A percentile compares a stretch with the other conserved stretches of the same genome.
Evolutionary conservation across 2,329 filamentous ascomycete species (phyloP).

Genomic region (Talaromyces sp.): DNA sequence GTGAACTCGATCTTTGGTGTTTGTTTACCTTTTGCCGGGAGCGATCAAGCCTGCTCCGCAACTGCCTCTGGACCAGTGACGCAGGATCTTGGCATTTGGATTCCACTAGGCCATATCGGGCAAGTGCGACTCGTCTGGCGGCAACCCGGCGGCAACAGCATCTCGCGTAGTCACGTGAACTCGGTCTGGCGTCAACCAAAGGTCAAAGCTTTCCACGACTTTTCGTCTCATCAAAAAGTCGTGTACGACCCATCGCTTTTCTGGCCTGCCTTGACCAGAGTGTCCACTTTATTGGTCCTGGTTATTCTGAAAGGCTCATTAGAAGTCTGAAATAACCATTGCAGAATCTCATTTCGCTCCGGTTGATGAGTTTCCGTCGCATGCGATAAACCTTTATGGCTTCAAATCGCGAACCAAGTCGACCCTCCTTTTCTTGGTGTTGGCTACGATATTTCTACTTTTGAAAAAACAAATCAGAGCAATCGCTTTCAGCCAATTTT

Average conservation of each 20-base stretch:
- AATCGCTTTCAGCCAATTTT: not conserved
- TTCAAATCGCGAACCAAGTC: not conserved
- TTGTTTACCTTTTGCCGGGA: conserved; percentile 35
- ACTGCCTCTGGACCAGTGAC: not conserved
- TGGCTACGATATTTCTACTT: not conserved
- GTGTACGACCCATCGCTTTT: conserved; percentile 15
- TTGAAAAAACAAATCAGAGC: not conserved
- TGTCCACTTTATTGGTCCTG: not conserved
- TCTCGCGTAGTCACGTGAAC: conserved; percentile 22
- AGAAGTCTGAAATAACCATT: not conserved
- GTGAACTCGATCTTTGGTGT: conserved; percentile 19
- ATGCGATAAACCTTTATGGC: conserved; percentile 6
- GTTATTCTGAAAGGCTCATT: not conserved
- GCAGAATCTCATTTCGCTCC: not conserved
- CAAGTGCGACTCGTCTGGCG: not conserved
- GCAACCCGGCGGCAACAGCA: not conserved
- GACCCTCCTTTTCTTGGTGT: not conserved
- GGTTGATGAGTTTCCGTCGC: not conserved
- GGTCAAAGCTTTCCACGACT: conserved; percentile 3
- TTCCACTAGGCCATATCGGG: not conserved
- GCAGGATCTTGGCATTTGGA: not conserved
- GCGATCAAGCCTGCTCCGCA: conserved; percentile 9
- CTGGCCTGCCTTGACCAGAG: conserved; percentile 14
- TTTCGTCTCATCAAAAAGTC: not conserved
- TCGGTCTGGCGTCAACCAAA: conserved; percentile 16